These are phyloP conservation scores for Cladosporium phlei DNA, from an alignment of 2,329 filamentous ascomycete species.

Conservation along the genomic window DNA sequence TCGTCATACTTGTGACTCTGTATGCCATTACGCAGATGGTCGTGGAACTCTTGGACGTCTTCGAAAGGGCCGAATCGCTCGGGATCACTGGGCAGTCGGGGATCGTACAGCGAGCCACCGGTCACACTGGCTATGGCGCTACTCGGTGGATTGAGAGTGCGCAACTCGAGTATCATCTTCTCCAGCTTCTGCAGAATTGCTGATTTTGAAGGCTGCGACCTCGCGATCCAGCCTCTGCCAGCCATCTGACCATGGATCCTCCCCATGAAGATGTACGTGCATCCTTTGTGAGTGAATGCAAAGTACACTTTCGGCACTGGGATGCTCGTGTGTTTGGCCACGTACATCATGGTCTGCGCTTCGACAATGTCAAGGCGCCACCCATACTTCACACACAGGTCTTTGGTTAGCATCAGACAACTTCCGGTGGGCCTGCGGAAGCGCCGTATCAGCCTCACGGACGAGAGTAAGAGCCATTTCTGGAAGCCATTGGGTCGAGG, in stretches of 20 bases:
- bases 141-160: background rate
- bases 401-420: constrained; percentile 6
- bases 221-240: background rate
- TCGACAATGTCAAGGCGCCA: constrained; percentile 33
- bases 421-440: background rate
- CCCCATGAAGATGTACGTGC: constrained; percentile 46
- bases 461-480: background rate
- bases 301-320: constrained; percentile 45
- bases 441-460: background rate
- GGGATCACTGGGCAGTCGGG: background rate
- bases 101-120: background rate
- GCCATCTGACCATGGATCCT: constrained; percentile 17
- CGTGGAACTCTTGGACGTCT: background rate
- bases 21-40: background rate
- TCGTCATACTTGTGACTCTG: background rate
- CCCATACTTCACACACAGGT: constrained; percentile 32
- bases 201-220: background rate
- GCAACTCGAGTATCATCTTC: background rate
- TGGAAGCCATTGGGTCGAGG: background rate
- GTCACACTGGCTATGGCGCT: background rate
- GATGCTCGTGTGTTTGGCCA: constrained; percentile 40
- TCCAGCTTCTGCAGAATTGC: background rate
- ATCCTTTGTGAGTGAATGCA: constrained; percentile 38
- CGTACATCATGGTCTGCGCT: constrained; percentile 38
- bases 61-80: background rate